Evolutionary conservation across 202 grass and related monocot species (phyloP).

Genomic region (Eragrostis tef): DNA sequence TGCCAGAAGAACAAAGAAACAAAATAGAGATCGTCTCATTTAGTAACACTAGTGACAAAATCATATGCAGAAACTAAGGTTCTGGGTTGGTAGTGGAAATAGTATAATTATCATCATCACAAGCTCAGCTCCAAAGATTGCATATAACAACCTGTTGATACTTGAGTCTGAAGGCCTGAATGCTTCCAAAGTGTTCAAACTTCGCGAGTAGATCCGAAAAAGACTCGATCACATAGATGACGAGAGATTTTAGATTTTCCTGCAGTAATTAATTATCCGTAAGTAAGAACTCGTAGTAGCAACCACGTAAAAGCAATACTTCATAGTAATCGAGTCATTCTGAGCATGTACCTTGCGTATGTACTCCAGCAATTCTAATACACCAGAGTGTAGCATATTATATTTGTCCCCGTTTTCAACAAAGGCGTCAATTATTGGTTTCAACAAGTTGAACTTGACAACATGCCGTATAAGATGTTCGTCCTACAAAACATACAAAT

Average conservation of each 20-base stretch:
- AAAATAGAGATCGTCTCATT: slow-evolving; percentile 34
- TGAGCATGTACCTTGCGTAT: slow-evolving; percentile 82
- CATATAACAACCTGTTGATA: slow-evolving; percentile 74
- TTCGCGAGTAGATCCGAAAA: slow-evolving; percentile 78
- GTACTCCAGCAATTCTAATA: slow-evolving; percentile 91
- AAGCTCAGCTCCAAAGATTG: slow-evolving; percentile 28
- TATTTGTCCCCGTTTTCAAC: slow-evolving; percentile 87
- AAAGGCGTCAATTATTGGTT: slow-evolving; percentile 83
- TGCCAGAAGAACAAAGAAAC: slow-evolving; percentile 43
- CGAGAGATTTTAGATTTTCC: slow-evolving; percentile 83
- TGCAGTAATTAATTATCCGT: slow-evolving; percentile 42
- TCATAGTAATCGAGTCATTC: slow-evolving; percentile 24
- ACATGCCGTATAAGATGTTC: slow-evolving; percentile 93
- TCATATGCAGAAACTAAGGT: slow-evolving; percentile 25
- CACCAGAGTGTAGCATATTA: slow-evolving; percentile 91
- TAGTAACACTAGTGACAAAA: slow-evolving; percentile 31
- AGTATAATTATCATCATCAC: slow-evolving; percentile 11
- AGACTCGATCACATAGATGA: slow-evolving; percentile 71
- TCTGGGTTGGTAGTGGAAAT: not conserved
- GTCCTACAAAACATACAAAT: slow-evolving; percentile 66
- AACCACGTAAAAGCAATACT: slow-evolving; percentile 17
- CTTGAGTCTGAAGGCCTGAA: slow-evolving; percentile 89
- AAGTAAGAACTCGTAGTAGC: slow-evolving; percentile 12
- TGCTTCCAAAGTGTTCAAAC: slow-evolving; percentile 79
- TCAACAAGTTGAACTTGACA: slow-evolving; percentile 86